Percentiles rank a stretch among this genome's conserved stretches.
Evolutionary conservation across 2,329 filamentous ascomycete species (phyloP).

Genomic region (Westerdykella aurantiaca): DNA sequence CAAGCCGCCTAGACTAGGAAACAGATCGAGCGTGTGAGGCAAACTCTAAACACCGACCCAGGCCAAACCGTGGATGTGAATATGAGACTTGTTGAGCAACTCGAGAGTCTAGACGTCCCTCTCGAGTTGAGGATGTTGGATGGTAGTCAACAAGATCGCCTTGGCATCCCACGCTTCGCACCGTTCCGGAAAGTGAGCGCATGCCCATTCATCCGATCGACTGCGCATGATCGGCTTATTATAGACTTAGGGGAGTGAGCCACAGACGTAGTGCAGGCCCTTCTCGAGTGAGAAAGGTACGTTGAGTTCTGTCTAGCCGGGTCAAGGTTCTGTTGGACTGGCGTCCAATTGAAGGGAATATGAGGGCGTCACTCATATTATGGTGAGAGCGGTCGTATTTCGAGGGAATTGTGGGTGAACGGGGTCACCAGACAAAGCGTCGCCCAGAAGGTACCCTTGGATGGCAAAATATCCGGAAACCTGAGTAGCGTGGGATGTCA

Average conservation of each 20-base stretch:
- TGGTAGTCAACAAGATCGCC: constrained; percentile 6
- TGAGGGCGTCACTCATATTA: neutral
- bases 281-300: constrained; percentile 3
- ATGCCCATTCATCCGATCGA: constrained; percentile 18
- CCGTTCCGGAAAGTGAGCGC: constrained; percentile 13
- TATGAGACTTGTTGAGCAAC: constrained; percentile 12
- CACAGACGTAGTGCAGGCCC: no score
- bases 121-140: constrained; percentile 12
- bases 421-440: neutral
- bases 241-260: constrained; percentile 7
- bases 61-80: no score
- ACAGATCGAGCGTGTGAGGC: neutral
- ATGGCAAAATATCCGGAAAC: no score
- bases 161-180: constrained; percentile 22
- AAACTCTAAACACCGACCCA: no score
- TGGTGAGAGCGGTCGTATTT: neutral
- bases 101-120: constrained; percentile 3
- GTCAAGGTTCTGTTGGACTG: constrained; percentile 8
- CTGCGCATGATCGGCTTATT: constrained; percentile 7
- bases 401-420: neutral
- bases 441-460: no score
- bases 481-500: no score
- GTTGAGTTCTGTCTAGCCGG: constrained; percentile 2
- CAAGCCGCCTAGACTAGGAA: neutral
- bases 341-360: constrained; percentile 1